A percentile compares a stretch with the other conserved stretches of the same genome.
These are phyloP conservation scores for Forsythia viridissima DNA, from an alignment of 257 asterid genomes.

Conservation along the genomic window DNA sequence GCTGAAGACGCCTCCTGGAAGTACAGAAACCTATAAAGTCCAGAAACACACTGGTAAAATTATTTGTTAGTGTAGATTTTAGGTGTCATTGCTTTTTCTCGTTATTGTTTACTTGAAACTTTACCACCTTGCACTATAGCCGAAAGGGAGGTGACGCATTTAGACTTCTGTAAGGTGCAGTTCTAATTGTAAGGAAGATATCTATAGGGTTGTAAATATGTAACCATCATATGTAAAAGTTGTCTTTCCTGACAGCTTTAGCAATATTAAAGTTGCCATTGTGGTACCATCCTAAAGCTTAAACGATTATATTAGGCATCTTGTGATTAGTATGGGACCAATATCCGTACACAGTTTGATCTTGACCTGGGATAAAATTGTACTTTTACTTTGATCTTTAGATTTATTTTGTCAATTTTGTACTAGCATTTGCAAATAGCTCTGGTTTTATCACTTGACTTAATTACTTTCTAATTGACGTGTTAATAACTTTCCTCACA, in stretches of 20 bases:
- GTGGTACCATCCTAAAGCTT: not conserved
- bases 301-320: not conserved
- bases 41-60: slow-evolving; percentile 19
- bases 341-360: not conserved
- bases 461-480: not conserved
- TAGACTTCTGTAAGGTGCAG: not conserved
- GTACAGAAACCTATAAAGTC: slow-evolving; percentile 73
- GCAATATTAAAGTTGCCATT: not conserved
- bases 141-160: not conserved
- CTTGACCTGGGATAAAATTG: not conserved
- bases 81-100: not conserved
- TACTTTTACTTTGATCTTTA: not conserved
- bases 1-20: slow-evolving; percentile 95
- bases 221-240: not conserved
- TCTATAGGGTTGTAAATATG: not conserved
- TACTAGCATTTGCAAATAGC: not conserved
- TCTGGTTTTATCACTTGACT: not conserved
- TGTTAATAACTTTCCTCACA: not conserved
- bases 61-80: slow-evolving; percentile 3
- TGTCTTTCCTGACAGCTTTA: not conserved
- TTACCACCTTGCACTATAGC: not conserved
- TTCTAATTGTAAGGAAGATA: not conserved
- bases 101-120: not conserved
- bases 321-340: not conserved
- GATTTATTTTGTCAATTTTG: not conserved